Percentiles rank a stretch among this genome's conserved stretches.
Conservation (phyloP, 2,329 filamentous ascomycete genomes). For the Colletotrichum limetticola region DNA sequence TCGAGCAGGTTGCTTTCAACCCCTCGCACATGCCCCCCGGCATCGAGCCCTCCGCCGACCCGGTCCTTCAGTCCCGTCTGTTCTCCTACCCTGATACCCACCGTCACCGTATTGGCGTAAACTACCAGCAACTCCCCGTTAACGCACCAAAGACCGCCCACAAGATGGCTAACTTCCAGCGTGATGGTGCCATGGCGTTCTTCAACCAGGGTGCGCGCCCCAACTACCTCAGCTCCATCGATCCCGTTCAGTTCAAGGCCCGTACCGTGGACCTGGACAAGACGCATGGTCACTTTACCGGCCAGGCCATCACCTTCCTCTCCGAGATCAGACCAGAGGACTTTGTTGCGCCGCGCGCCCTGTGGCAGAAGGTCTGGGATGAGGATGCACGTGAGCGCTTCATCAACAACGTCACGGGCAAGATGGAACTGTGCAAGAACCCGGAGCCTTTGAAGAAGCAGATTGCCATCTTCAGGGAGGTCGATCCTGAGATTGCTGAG, state of each 20-base stretch:
- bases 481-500: constrained; percentile 66
- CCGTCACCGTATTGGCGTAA: constrained; percentile 66
- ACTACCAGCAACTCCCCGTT: constrained; percentile 67
- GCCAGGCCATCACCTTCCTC: constrained; percentile 49
- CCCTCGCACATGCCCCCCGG: constrained; percentile 73
- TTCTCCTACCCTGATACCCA: constrained; percentile 67
- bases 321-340: constrained; percentile 51
- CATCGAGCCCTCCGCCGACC: constrained; percentile 67
- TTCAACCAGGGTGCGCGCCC: constrained; percentile 58
- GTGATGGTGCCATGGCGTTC: constrained; percentile 49
- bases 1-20: constrained; percentile 75
- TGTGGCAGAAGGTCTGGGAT: constrained; percentile 56
- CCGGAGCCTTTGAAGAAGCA: constrained; percentile 72
- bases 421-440: constrained; percentile 68
- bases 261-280: constrained; percentile 50
- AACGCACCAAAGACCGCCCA: constrained; percentile 47
- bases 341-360: constrained; percentile 43
- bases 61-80: constrained; percentile 63
- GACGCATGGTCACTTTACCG: constrained; percentile 50
- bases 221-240: constrained; percentile 48
- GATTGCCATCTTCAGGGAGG: constrained; percentile 73
- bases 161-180: constrained; percentile 42
- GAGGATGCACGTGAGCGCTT: constrained; percentile 67
- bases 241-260: constrained; percentile 47
- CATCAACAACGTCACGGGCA: constrained; percentile 68